phyloP scores from a whole-genome alignment of 208 protist genomes.

The Trichomonas vaginalis region DNA sequence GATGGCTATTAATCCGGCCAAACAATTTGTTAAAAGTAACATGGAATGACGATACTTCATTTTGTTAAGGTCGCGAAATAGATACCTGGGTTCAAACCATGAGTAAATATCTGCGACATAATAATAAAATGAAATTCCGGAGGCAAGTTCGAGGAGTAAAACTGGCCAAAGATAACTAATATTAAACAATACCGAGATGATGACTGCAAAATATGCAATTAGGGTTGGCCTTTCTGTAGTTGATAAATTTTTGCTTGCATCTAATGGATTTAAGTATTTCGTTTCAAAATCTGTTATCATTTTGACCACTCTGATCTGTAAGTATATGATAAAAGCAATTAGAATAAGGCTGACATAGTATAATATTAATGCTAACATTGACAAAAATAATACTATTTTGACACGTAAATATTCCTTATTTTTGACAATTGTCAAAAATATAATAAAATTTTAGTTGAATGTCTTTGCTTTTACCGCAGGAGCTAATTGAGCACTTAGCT shows the following conservation, averaged over 20 bases:
- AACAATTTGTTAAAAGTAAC: background rate
- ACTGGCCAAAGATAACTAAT: background rate
- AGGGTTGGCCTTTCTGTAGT: background rate
- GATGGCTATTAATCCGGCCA: background rate
- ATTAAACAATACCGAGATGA: background rate
- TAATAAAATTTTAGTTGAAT: background rate
- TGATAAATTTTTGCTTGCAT: background rate
- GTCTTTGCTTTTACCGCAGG: background rate
- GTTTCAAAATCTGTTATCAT: background rate
- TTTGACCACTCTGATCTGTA: background rate
- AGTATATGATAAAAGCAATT: no score
- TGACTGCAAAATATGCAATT: background rate
- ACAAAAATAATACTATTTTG: no score
- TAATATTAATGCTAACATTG: no score
- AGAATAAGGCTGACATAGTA: no score
- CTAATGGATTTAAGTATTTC: background rate
- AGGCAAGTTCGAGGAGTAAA: background rate
- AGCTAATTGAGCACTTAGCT: constrained; percentile 9
- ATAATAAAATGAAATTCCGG: background rate
- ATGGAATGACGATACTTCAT: background rate
- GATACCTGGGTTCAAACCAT: background rate
- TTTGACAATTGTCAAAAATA: no score
- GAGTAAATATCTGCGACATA: background rate
- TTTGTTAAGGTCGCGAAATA: background rate
- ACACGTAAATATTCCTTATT: no score